Conservation (phyloP, 1,284 basidiomycete species). For the Neonothopanus nambi region DNA sequence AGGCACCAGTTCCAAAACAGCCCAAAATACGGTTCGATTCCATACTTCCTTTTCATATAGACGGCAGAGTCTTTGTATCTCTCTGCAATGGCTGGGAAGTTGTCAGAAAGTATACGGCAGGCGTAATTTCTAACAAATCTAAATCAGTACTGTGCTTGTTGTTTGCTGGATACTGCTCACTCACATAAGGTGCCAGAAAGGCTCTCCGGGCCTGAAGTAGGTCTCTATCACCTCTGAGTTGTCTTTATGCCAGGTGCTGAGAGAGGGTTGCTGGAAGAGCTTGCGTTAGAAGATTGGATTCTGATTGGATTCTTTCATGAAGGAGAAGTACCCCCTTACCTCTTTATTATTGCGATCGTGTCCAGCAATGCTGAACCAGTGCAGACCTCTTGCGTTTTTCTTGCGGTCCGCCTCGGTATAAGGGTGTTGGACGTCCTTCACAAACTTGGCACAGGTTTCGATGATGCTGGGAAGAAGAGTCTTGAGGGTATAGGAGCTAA, state of each 20-base stretch:
- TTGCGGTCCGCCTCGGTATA: slow-evolving; percentile 2
- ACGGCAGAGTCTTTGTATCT: neutral
- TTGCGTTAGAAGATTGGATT: no score
- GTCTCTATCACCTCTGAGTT: no score
- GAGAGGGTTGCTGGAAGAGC: no score
- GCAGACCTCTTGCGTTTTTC: neutral
- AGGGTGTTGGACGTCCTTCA: neutral
- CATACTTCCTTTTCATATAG: slow-evolving; percentile 3
- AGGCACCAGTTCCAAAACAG: no score
- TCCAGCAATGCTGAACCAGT: slow-evolving; percentile 11
- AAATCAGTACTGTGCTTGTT: no score
- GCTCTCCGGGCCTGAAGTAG: no score
- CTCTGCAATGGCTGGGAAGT: slow-evolving; percentile 11
- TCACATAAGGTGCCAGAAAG: no score
- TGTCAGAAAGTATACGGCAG: neutral
- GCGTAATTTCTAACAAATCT: neutral
- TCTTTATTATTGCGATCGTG: slow-evolving; percentile 9
- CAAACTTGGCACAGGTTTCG: neutral
- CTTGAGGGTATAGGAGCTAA: neutral
- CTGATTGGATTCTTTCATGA: no score
- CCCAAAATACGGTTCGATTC: slow-evolving; percentile 26
- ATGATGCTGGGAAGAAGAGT: neutral
- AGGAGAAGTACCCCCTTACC: no score
- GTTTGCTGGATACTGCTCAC: no score
- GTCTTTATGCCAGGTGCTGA: no score